phyloP scores from a whole-genome alignment of 306 rosid genomes.

The Potentilla sterilis region DNA sequence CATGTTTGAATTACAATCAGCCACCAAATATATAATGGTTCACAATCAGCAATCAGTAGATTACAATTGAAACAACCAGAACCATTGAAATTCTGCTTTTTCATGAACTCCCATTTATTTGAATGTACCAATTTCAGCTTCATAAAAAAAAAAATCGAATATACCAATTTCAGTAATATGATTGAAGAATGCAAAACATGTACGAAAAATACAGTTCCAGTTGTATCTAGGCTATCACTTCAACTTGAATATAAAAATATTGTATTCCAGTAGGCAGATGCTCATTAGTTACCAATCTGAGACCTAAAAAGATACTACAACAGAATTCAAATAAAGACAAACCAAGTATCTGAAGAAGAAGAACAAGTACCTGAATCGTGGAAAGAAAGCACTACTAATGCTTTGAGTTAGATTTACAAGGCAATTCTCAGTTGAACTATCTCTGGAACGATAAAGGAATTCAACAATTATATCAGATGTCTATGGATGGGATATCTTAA shows the following conservation, averaged over 20 bases:
- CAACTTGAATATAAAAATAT: neutral
- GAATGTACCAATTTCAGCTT: neutral
- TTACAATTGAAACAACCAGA: neutral
- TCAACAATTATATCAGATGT: neutral
- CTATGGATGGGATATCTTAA: neutral
- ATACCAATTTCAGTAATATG: neutral
- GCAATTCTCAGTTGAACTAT: conserved; percentile 38
- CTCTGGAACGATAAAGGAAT: conserved; percentile 37
- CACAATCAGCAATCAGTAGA: neutral
- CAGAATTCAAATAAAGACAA: neutral
- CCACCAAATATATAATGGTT: neutral
- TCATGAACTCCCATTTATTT: neutral
- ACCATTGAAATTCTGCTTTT: neutral
- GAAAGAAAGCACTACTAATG: conserved; percentile 73
- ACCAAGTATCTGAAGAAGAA: conserved; percentile 6
- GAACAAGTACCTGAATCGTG: conserved; percentile 66
- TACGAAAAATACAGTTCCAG: no score
- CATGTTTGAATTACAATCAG: conserved; percentile 18
- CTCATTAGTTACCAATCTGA: neutral
- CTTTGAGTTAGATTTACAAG: conserved; percentile 57
- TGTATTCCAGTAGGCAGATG: neutral
- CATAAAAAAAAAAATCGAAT: no score
- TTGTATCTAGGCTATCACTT: conserved; percentile 1
- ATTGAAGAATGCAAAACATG: neutral
- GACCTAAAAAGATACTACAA: neutral